Conservation (phyloP, 768 basidiomycete species). For the Lepiota brunneoincarnata region DNA sequence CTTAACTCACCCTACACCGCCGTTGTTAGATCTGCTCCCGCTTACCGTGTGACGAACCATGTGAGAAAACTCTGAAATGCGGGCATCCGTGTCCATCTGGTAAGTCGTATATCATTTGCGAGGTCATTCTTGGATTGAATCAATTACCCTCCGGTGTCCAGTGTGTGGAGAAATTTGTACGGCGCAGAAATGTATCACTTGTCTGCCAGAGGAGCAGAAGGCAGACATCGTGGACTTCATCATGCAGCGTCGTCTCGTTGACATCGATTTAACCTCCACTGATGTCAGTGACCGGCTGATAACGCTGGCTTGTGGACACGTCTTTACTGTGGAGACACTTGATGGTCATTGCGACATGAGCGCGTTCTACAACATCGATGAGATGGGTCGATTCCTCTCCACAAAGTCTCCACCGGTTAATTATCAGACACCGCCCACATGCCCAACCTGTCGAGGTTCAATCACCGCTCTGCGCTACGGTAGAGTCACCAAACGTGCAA, state of each 20-base stretch:
- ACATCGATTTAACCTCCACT: conserved; percentile 36
- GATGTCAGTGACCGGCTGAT: conserved; percentile 52
- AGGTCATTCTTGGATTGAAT: neutral
- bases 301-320: conserved; percentile 62
- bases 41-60: conserved; percentile 60
- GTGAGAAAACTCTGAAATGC: conserved; percentile 46
- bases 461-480: conserved; percentile 62
- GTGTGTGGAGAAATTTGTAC: conserved; percentile 69
- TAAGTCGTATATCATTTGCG: conserved; percentile 22
- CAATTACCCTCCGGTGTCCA: conserved; percentile 25
- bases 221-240: conserved; percentile 58
- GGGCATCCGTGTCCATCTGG: conserved; percentile 70
- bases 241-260: conserved; percentile 45
- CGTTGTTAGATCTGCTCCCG: conserved; percentile 54
- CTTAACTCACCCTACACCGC: neutral
- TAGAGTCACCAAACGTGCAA: conserved; percentile 57
- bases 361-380: conserved; percentile 45
- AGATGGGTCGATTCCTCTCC: conserved; percentile 33
- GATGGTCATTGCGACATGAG: conserved; percentile 55
- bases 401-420: conserved; percentile 24
- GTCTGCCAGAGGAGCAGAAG: conserved; percentile 37
- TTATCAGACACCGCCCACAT: conserved; percentile 43
- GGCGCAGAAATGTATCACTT: conserved; percentile 51
- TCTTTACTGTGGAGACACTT: conserved; percentile 70
- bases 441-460: conserved; percentile 59